Evolutionary conservation across 805 yeast genomes (phyloP).

Genomic region (Yamadazyma tumulicola): DNA sequence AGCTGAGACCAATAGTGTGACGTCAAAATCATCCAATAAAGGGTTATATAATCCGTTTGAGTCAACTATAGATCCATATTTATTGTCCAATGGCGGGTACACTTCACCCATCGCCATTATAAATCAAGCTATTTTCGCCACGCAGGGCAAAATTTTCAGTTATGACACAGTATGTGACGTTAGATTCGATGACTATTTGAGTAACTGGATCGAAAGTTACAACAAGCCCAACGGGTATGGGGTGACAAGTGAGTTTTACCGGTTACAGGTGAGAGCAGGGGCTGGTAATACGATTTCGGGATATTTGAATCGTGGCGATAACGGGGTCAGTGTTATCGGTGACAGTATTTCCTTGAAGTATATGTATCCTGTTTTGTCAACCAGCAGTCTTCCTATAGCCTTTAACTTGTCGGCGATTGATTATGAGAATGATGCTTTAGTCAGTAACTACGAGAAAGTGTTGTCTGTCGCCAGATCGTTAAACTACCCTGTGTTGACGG

Average conservation of each 20-base stretch:
- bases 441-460: conserved; percentile 61
- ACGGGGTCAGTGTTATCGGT: conserved; percentile 44
- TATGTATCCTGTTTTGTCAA: conserved; percentile 59
- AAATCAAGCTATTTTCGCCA: conserved; percentile 51
- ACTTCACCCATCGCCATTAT: conserved; percentile 55
- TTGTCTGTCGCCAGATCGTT: conserved; percentile 59
- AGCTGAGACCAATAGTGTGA: not conserved
- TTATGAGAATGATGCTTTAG: conserved; percentile 58
- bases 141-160: conserved; percentile 56
- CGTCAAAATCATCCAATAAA: not conserved
- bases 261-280: conserved; percentile 75
- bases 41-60: conserved; percentile 49
- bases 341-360: conserved; percentile 66
- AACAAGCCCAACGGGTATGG: conserved; percentile 50
- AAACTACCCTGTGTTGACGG: conserved; percentile 66
- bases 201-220: conserved; percentile 54
- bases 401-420: conserved; percentile 77
- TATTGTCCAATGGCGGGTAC: conserved; percentile 45
- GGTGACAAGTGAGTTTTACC: conserved; percentile 57
- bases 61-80: conserved; percentile 52
- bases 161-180: conserved; percentile 67
- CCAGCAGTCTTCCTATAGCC: conserved; percentile 50
- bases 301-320: conserved; percentile 40
- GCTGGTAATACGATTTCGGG: conserved; percentile 81
- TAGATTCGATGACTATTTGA: conserved; percentile 55